These are phyloP conservation scores for Magnaporthales sp. DNA, from an alignment of 2,329 filamentous ascomycete genomes.

Conservation along the genomic window DNA sequence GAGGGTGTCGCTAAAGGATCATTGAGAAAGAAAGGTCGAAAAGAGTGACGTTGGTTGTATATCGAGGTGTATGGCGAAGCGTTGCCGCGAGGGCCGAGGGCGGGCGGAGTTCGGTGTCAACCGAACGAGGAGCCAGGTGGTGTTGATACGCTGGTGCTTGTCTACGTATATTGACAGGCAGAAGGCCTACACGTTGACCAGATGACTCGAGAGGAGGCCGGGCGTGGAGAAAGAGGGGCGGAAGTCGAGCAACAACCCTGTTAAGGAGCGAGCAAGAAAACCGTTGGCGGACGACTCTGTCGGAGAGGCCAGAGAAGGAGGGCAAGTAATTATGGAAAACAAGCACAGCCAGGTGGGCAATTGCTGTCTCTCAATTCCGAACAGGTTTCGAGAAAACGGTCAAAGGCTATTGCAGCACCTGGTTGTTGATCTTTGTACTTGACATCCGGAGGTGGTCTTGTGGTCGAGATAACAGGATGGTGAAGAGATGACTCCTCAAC, in stretches of 20 bases:
- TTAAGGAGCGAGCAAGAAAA: neutral
- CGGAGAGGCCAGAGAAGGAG: slow-evolving; percentile 3
- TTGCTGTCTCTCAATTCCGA: neutral
- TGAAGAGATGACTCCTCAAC: slow-evolving; percentile 40
- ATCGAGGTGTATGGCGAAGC: neutral
- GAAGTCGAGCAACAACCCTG: neutral
- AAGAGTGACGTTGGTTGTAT: slow-evolving; percentile 1
- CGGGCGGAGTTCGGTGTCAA: neutral
- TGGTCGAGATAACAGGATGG: slow-evolving; percentile 30
- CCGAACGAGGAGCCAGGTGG: neutral
- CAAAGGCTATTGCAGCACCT: slow-evolving; percentile 27
- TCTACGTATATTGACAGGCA: slow-evolving; percentile 2
- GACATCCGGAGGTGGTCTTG: slow-evolving; percentile 28
- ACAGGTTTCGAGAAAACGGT: slow-evolving; percentile 7
- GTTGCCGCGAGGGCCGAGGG: neutral
- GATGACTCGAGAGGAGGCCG: slow-evolving; percentile 3
- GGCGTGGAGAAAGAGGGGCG: neutral
- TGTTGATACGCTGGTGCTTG: neutral
- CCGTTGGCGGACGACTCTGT: neutral
- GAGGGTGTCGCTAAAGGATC: slow-evolving; percentile 9
- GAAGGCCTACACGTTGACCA: neutral
- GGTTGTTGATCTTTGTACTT: slow-evolving; percentile 23
- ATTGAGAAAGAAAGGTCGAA: slow-evolving; percentile 3
- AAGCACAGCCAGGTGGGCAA: slow-evolving; percentile 14
- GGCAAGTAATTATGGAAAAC: slow-evolving; percentile 1